Evolutionary conservation across 129 eudicot genomes (phyloP).

Genomic region (Ambrosia artemisiifolia): DNA sequence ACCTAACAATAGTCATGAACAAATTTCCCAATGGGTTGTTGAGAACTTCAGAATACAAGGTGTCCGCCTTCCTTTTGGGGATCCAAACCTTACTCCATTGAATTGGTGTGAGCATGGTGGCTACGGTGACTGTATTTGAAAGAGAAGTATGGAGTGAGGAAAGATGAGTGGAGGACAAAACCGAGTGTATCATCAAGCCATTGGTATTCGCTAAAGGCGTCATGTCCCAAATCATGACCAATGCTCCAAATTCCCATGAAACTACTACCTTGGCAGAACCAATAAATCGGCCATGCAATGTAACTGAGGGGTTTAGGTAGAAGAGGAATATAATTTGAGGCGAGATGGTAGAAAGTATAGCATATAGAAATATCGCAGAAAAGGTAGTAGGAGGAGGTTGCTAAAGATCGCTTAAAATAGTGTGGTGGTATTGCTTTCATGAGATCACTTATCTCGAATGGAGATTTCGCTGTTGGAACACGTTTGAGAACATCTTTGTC

Average conservation of each 20-base stretch:
- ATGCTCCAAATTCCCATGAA: slow-evolving; percentile 29
- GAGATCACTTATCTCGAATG: slow-evolving; percentile 11
- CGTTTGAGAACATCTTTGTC: slow-evolving; percentile 13
- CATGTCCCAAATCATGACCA: slow-evolving; percentile 26
- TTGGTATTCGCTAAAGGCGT: slow-evolving; percentile 12
- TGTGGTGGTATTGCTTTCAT: slow-evolving; percentile 22
- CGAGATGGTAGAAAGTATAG: slow-evolving; percentile 15
- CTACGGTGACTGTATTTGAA: neutral
- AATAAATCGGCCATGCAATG: slow-evolving; percentile 29
- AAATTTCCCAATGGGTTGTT: slow-evolving; percentile 29
- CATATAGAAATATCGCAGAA: slow-evolving; percentile 14
- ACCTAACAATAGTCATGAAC: neutral
- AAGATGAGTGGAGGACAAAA: slow-evolving; percentile 6
- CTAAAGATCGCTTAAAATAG: slow-evolving; percentile 27
- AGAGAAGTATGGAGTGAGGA: neutral
- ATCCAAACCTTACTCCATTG: slow-evolving; percentile 27
- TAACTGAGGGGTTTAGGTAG: neutral
- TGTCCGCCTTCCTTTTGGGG: slow-evolving; percentile 24
- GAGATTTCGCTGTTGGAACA: slow-evolving; percentile 16
- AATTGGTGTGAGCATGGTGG: slow-evolving; percentile 33
- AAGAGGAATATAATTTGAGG: slow-evolving; percentile 15
- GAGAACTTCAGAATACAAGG: slow-evolving; percentile 13
- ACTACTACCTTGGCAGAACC: slow-evolving; percentile 28
- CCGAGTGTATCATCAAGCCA: slow-evolving; percentile 17
- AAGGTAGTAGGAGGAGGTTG: slow-evolving; percentile 20